Conservation (phyloP, 352 stramenopile species). For the Pseudoperonospora humuli region DNA sequence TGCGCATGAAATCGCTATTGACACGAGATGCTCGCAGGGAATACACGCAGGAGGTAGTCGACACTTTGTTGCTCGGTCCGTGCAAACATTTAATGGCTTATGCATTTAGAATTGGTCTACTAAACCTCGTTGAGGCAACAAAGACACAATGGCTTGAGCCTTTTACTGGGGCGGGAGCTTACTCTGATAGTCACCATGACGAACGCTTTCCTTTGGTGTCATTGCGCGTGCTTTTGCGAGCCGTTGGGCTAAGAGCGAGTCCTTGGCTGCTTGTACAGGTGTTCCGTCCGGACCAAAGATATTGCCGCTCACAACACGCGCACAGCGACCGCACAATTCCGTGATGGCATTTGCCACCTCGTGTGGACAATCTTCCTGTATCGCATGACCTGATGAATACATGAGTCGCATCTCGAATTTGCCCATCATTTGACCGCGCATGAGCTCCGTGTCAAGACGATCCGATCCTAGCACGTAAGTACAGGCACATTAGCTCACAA, state of each 20-base stretch:
- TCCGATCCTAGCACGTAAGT: slow-evolving; percentile 40
- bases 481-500: not conserved
- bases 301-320: slow-evolving; percentile 25
- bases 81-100: slow-evolving; percentile 28
- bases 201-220: slow-evolving; percentile 34
- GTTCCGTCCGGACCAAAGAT: slow-evolving; percentile 28
- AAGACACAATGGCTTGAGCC: slow-evolving; percentile 7
- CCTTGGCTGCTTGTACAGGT: slow-evolving; percentile 22
- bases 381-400: slow-evolving; percentile 83
- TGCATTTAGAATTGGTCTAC: slow-evolving; percentile 28
- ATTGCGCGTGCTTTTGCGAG: slow-evolving; percentile 55
- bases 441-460: slow-evolving; percentile 80
- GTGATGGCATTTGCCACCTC: slow-evolving; percentile 57
- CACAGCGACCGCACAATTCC: slow-evolving; percentile 57
- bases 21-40: slow-evolving; percentile 24
- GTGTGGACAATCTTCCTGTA: slow-evolving; percentile 81
- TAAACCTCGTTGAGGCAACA: too few species aligned
- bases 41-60: slow-evolving; percentile 24
- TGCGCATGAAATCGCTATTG: slow-evolving; percentile 55
- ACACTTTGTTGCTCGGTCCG: slow-evolving; percentile 42
- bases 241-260: slow-evolving; percentile 35
- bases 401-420: slow-evolving; percentile 86
- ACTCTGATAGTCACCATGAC: slow-evolving; percentile 9
- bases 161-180: slow-evolving; percentile 10
- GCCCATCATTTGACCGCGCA: slow-evolving; percentile 86